Base-by-base conservation (phyloP, 768 basidiomycete genomes). In the Tylopilus subfusipes region DNA sequence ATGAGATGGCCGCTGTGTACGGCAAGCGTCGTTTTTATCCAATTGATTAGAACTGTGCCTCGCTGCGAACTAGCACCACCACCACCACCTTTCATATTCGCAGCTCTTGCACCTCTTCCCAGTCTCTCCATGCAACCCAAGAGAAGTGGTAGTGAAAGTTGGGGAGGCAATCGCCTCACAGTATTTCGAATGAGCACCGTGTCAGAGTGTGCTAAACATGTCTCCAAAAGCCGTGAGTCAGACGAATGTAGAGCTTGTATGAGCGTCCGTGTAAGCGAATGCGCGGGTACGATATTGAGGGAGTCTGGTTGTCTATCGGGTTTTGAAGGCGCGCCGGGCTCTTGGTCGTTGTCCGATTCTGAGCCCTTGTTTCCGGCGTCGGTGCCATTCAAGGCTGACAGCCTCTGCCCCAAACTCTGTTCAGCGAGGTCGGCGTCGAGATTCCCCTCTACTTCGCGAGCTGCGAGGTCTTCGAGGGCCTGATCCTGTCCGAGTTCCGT, bases 241-340 rank as follows among this genome's bases (percentile, higher is more conserved):
- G 90, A 87, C 1, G 97, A 98, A 69, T 99, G 97, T 25, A 99
- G 74, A 0, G 97, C 96, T 73, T 99, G 97, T 54, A 96, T 90
- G 46, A 99, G 79, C 25, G 96, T 95, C 52, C 93, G 86, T 25
- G 96, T 92, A 55, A 98, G 80, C 0, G 96, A 95, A 59, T 86
- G 84, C 1, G 92, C 84, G 34, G 94, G 90, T 19, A 85, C 76
- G 38, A 78, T 70, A n/a, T 76, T 64, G 9, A 67, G 65, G 13
- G 75, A 73, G 21, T 50, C 65, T 46, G 53, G 60, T 27, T 53
- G 53, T 53, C 47, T 65, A 51, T 60, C 21, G 11, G 49, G 45
- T 42, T 34, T 58, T 22, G 63, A 59, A 48, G 60, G 56, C 43
- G 33, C n/a, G 48, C 63, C 70, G 22, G 77, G 75, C 16, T 75